Conservation (phyloP, 495 filamentous ascomycete species). For the Clavariopsis aquatica region DNA sequence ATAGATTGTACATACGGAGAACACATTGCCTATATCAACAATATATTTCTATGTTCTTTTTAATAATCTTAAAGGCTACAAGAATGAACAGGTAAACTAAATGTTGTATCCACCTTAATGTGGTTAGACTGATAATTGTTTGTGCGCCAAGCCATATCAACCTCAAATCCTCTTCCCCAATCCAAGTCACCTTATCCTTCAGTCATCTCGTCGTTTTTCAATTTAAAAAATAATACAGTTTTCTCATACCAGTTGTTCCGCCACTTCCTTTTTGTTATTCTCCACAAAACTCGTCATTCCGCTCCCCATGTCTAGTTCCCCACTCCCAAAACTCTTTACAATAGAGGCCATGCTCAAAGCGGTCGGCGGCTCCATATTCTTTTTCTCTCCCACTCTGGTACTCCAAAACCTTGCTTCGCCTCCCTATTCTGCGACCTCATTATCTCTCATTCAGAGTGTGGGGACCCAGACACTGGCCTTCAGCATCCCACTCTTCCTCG, state of each 20-base stretch:
- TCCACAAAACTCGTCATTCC: not conserved
- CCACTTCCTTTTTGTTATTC: not conserved
- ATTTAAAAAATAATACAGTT: not conserved
- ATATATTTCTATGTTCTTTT: slow-evolving; percentile 1
- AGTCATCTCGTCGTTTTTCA: too few relatives aligned
- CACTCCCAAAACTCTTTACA: slow-evolving; percentile 23
- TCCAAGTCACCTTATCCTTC: not conserved
- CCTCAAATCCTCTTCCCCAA: not conserved
- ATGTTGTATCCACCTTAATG: too few relatives aligned
- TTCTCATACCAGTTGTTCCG: not conserved
- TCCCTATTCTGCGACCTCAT: slow-evolving; percentile 11
- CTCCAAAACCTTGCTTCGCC: slow-evolving; percentile 2
- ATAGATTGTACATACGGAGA: not conserved
- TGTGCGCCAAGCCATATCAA: not conserved
- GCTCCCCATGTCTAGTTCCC: slow-evolving; percentile 7
- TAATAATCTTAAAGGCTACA: not conserved
- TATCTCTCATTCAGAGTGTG: slow-evolving; percentile 11
- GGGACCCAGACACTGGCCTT: slow-evolving; percentile 26
- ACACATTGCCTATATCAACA: not conserved
- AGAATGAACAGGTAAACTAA: not conserved
- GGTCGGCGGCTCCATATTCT: slow-evolving; percentile 24
- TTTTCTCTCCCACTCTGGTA: slow-evolving; percentile 17
- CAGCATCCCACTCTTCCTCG: slow-evolving; percentile 26
- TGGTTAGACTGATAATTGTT: not conserved
- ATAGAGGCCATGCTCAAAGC: slow-evolving; percentile 25